Evolutionary conservation across 1,284 basidiomycete genomes (phyloP).

Genomic region (Moesziomyces sp.): DNA sequence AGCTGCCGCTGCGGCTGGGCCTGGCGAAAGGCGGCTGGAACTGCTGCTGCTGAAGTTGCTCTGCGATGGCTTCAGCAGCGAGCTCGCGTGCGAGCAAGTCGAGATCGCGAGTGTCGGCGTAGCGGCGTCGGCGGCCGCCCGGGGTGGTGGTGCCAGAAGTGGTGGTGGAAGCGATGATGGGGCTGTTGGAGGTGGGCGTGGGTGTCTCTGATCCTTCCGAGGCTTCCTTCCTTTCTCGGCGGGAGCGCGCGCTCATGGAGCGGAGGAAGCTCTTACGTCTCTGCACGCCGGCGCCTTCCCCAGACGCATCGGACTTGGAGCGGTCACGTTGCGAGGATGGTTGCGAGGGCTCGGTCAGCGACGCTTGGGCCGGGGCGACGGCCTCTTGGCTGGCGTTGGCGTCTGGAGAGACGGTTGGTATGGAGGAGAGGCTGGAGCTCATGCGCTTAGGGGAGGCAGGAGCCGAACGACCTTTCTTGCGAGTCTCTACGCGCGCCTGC

Average conservation of each 20-base stretch:
- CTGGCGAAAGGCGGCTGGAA: slow-evolving; percentile 31
- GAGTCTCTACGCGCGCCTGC: slow-evolving; percentile 42
- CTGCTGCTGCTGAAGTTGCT: slow-evolving; percentile 24
- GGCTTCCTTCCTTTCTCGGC: slow-evolving; percentile 11
- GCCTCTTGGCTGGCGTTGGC: neutral
- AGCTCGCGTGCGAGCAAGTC: slow-evolving; percentile 56
- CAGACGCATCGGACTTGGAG: slow-evolving; percentile 46
- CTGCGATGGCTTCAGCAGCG: slow-evolving; percentile 53
- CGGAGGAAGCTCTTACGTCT: slow-evolving; percentile 40
- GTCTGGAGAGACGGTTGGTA: slow-evolving; percentile 12
- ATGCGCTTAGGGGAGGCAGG: slow-evolving; percentile 43
- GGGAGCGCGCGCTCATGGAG: slow-evolving; percentile 23
- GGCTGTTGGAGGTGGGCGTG: slow-evolving; percentile 18
- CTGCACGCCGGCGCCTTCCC: slow-evolving; percentile 20
- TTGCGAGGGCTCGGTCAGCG: slow-evolving; percentile 7
- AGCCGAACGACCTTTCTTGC: slow-evolving; percentile 40
- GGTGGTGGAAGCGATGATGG: slow-evolving; percentile 6
- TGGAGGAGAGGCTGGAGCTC: slow-evolving; percentile 22
- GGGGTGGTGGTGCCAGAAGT: slow-evolving; percentile 32
- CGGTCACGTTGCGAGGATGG: slow-evolving; percentile 34
- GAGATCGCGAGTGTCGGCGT: slow-evolving; percentile 53
- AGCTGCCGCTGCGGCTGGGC: slow-evolving; percentile 41
- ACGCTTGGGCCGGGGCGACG: neutral
- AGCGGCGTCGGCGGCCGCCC: slow-evolving; percentile 42
- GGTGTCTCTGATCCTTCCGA: slow-evolving; percentile 19